A percentile compares a stretch with the other conserved stretches of the same genome.
Evolutionary conservation across 768 basidiomycete genomes (phyloP).

Genomic region (Tephrocybe sp.): DNA sequence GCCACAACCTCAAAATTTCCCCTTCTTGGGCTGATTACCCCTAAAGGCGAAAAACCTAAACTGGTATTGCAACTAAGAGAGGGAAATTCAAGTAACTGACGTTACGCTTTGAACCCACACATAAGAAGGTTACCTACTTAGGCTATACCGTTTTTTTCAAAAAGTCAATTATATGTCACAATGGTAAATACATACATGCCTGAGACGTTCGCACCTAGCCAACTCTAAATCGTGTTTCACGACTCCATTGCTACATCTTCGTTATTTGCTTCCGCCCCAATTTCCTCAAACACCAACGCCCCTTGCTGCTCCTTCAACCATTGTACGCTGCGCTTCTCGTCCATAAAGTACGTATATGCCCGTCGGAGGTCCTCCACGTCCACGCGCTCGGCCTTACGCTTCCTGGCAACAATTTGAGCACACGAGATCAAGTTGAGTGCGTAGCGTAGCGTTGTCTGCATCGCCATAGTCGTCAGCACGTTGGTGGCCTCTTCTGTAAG

Average conservation of each 20-base stretch:
- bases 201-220: neutral
- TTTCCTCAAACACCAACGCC: constrained; percentile 72
- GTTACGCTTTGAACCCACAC: too few species aligned
- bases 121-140: too few species aligned
- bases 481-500: constrained; percentile 70
- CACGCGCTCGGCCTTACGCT: constrained; percentile 79
- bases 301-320: constrained; percentile 89
- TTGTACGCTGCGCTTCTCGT: constrained; percentile 89
- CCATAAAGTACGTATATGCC: constrained; percentile 89
- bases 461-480: constrained; percentile 88
- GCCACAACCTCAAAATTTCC: too few species aligned
- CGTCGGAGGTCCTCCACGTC: constrained; percentile 83
- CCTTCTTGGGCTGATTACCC: too few species aligned
- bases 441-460: constrained; percentile 89
- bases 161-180: constrained; percentile 5
- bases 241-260: constrained; percentile 35
- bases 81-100: too few species aligned
- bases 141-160: too few species aligned
- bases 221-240: neutral
- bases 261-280: constrained; percentile 33
- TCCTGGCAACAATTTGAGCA: constrained; percentile 80
- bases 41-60: too few species aligned
- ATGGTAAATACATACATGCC: constrained; percentile 3
- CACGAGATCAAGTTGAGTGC: constrained; percentile 95
- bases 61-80: too few species aligned